Base-by-base conservation (phyloP, 192 early-diverging fungal species). In the Linnemannia exigua region DNA sequence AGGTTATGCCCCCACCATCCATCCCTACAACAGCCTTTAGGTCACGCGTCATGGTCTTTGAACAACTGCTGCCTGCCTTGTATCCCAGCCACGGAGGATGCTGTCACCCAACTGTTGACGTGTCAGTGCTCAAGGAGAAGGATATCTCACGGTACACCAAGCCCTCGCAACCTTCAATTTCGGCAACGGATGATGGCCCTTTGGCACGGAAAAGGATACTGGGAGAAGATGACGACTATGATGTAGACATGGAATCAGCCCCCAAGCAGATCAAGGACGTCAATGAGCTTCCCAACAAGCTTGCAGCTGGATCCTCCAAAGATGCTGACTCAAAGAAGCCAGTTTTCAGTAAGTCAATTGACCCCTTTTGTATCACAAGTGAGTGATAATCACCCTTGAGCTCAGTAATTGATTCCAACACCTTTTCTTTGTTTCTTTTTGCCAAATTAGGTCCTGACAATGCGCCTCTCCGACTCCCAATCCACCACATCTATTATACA, bases 41-140 rank as follows among this genome's bases (percentile, higher is more conserved):
- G 54, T 91, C 92, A 37, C 93, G 96, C 47, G 75, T 92, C 15
- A 94, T 95, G 89, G 90, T 97, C 19, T 95, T 94, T 88, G 96
- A 97, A 74, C 94, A 96, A 79, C 87, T 93, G 50, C 88, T 95
- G 17, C 90, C 95, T 8, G 88, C 87, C 14, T 47, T 95, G 3
- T 96, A 88, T 79, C 90, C 89, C 11, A 67, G 81, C 14, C 76
- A 70, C 6, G 67, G 73, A 67, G 77, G 68, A 46, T 91, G 90
- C 66, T 91, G 87, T 67, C 88, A 90, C 28, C 85, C 82, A 17
- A 68, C 76, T 22, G 70, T 87, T n/a, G 82, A 83, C 67, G 44
- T 87, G 41, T 79, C 54, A 5, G 77, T 80, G 16, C n/a, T 89
- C 1, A 79, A 74, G 28, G 72, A 54, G 22, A 67, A 51, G 69